Conservation (phyloP, 371 early-diverging fungal genomes). For the Mortierella polycephala region DNA sequence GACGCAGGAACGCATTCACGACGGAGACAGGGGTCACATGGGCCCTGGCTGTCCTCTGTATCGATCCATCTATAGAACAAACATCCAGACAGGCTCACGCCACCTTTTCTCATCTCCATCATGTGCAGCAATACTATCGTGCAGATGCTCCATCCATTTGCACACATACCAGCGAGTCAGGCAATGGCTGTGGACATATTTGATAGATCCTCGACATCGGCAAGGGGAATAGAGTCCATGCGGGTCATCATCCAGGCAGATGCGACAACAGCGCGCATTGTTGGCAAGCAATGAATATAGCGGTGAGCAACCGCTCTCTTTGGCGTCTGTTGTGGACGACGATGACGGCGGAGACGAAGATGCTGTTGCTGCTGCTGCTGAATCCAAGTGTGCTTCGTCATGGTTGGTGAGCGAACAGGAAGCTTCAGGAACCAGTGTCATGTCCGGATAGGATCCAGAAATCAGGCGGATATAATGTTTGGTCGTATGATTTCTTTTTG, state of each 20-base stretch:
- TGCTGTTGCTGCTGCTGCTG: not conserved
- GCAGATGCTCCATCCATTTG: too few species aligned
- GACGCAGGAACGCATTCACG: too few species aligned
- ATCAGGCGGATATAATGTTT: not conserved
- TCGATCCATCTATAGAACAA: too few species aligned
- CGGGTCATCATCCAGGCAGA: slow-evolving; percentile 62
- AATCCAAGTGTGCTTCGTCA: not conserved
- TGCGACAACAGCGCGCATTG: slow-evolving; percentile 58
- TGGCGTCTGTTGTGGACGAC: not conserved
- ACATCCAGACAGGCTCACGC: too few species aligned
- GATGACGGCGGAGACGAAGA: not conserved
- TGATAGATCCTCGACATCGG: slow-evolving; percentile 70
- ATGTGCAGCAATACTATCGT: too few species aligned
- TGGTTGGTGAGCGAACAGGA: not conserved
- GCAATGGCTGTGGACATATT: slow-evolving; percentile 69
- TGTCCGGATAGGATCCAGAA: too few species aligned
- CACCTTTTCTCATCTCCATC: too few species aligned
- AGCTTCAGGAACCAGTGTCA: not conserved
- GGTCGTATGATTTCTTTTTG: too few species aligned
- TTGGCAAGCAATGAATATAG: slow-evolving; percentile 22
- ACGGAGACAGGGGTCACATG: too few species aligned
- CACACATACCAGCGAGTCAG: slow-evolving; percentile 65
- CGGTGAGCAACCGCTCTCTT: not conserved
- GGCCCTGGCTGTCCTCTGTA: too few species aligned
- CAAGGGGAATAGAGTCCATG: slow-evolving; percentile 64